Evolutionary conservation across 805 yeast species (phyloP).

Genomic region (Cyberlindnera nakhonratchasimensis): DNA sequence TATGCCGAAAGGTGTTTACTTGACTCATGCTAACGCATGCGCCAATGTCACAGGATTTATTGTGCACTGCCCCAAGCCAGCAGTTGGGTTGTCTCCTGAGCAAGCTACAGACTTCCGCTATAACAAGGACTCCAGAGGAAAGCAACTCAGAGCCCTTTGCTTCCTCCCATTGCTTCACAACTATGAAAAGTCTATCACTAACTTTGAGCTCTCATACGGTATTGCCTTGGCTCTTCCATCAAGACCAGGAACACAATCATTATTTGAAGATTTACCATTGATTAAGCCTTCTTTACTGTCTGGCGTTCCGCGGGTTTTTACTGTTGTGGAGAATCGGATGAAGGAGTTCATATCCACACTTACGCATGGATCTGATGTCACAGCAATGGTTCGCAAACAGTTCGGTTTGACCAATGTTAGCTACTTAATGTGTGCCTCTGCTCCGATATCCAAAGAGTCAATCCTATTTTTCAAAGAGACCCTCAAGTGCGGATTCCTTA

Average conservation of each 20-base stretch:
- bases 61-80: slow-evolving; percentile 28
- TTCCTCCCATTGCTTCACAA: slow-evolving; percentile 59
- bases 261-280: slow-evolving; percentile 48
- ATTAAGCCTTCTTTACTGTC: slow-evolving; percentile 45
- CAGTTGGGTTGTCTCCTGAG: slow-evolving; percentile 19
- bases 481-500: slow-evolving; percentile 40
- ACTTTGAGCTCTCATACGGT: slow-evolving; percentile 39
- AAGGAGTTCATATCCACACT: slow-evolving; percentile 17
- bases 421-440: slow-evolving; percentile 45
- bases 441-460: slow-evolving; percentile 56
- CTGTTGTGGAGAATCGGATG: slow-evolving; percentile 40
- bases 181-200: slow-evolving; percentile 47
- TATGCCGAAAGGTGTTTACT: slow-evolving; percentile 58
- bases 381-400: slow-evolving; percentile 26
- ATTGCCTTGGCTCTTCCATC: slow-evolving; percentile 46
- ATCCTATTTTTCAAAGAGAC: slow-evolving; percentile 51
- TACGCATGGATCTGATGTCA: slow-evolving; percentile 4
- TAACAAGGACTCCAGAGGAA: slow-evolving; percentile 18
- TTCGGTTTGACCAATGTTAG: slow-evolving; percentile 39
- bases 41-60: slow-evolving; percentile 33
- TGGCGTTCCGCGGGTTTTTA: slow-evolving; percentile 55
- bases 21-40: slow-evolving; percentile 53
- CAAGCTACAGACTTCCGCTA: slow-evolving; percentile 14
- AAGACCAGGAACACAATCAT: slow-evolving; percentile 34
- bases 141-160: slow-evolving; percentile 26